A percentile compares a stretch with the other conserved stretches of the same genome.
phyloP scores from a whole-genome alignment of 1,284 basidiomycete species.

The Grifola frondosa region DNA sequence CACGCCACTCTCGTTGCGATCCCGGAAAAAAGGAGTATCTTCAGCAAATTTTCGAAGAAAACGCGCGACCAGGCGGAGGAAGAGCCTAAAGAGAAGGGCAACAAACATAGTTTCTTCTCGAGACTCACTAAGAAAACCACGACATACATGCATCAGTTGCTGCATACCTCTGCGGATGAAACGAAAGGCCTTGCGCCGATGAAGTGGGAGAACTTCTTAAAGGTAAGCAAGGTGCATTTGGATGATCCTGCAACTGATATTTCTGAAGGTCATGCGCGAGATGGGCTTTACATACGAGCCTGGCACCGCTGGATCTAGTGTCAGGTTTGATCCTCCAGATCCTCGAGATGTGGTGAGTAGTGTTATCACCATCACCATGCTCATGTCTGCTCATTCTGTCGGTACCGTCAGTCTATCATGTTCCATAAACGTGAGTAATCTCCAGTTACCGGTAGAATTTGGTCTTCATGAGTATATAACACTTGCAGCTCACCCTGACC shows the following conservation, averaged over 20 bases:
- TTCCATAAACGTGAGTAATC: conserved; percentile 69
- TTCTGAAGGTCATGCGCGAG: conserved; percentile 64
- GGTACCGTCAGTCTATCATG: conserved; percentile 56
- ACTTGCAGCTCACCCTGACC: conserved; percentile 65
- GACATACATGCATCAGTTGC: conserved; percentile 60
- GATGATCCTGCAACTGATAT: background rate
- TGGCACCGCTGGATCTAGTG: conserved; percentile 77
- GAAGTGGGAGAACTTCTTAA: conserved; percentile 73
- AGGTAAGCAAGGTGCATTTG: conserved; percentile 34
- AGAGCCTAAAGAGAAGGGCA: conserved; percentile 25
- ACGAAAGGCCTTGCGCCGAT: conserved; percentile 56
- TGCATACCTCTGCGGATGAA: conserved; percentile 55
- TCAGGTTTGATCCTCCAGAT: conserved; percentile 74
- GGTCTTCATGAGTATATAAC: background rate
- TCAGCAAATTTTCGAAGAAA: conserved; percentile 46
- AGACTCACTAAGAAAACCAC: conserved; percentile 59
- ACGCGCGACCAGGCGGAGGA: conserved; percentile 36
- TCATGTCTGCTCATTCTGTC: background rate
- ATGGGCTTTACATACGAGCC: conserved; percentile 75
- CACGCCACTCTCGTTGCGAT: conserved; percentile 51
- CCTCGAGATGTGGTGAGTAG: conserved; percentile 50
- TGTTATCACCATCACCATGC: background rate
- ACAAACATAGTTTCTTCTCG: conserved; percentile 53
- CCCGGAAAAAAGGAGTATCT: conserved; percentile 44
- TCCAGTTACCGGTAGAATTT: background rate